A percentile compares a stretch with the other conserved stretches of the same genome.
Evolutionary conservation across 2,329 filamentous ascomycete genomes (phyloP).

Genomic region (Fusarium sacchari): DNA sequence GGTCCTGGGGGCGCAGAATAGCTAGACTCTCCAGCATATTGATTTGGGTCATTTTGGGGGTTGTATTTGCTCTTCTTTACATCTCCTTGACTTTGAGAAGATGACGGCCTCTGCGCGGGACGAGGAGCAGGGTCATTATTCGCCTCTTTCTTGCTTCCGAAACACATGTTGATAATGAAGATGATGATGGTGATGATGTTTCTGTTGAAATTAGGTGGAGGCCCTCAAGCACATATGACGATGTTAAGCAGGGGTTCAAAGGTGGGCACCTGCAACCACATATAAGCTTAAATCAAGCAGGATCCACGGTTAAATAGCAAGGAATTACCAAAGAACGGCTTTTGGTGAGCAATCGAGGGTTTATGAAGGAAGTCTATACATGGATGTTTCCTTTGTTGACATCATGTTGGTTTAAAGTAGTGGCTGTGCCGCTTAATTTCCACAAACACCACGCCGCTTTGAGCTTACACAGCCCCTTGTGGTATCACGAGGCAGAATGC

Average conservation of each 20-base stretch:
- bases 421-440: slow-evolving; percentile 28
- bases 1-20: slow-evolving; percentile 37
- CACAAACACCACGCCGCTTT: slow-evolving; percentile 29
- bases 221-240: slow-evolving; percentile 11
- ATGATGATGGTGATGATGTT: neutral
- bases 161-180: slow-evolving; percentile 56
- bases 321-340: neutral
- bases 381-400: slow-evolving; percentile 11
- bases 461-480: slow-evolving; percentile 20
- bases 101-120: slow-evolving; percentile 47
- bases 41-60: slow-evolving; percentile 38
- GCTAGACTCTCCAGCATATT: slow-evolving; percentile 29
- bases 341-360: neutral
- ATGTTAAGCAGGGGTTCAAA: slow-evolving; percentile 21
- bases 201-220: neutral
- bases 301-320: slow-evolving; percentile 1
- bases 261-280: slow-evolving; percentile 27
- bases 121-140: slow-evolving; percentile 53
- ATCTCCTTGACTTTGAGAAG: slow-evolving; percentile 43
- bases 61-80: slow-evolving; percentile 44
- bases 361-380: neutral
- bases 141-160: slow-evolving; percentile 56
- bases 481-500: neutral
- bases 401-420: slow-evolving; percentile 9
- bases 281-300: slow-evolving; percentile 18